Evolutionary conservation across 1,284 basidiomycete species (phyloP), one percentile per base, ranked within the genome.

Genomic region (Trichosporon asahii): DNA sequence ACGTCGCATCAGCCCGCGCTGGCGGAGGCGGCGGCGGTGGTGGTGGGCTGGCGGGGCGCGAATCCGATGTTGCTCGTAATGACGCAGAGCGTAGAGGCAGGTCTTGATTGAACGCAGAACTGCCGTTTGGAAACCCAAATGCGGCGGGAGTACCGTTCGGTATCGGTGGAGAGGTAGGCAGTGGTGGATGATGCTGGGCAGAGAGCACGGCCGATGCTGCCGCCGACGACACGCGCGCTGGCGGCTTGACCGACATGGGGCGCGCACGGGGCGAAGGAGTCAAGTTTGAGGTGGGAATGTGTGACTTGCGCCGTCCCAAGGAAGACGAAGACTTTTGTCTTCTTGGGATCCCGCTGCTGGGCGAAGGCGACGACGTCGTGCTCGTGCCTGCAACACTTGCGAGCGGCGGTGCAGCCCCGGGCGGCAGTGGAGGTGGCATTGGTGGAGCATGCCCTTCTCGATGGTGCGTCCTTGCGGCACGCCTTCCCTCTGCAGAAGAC

Each of bases 281-380:
- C 14, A 31, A 33, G 57, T 31, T 31, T 12, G 57, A 61, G 27
- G 57, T 61, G 27, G 57, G 57, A 61, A 61, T 61, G 57, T 61
- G 57, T n/a, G 57, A 61, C 57, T 61, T 61, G 57, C 57, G 57
- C 15, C 29, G 18, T 23, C 49, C 12, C 7, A 61, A 27, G 6
- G 57, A 61, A 31, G 57, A 60, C 27, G 55, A 60, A 3, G 55
- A 60, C 27, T 60, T 60, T 60, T 60, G 55, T 31, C 27, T 60
- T 60, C 55, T 14, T 23, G 55, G 55, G 18, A 60, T 60, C 25
- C 55, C 55, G 18, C 55, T 60, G 55, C 14, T 15, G 14, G 25
- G 15, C 55, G 55, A 60, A 61, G 27, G 57, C 15, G 57, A 61
- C 57, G 27, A 31, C 27, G 53, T 8, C 53, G 57, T 31, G 57